Evolutionary conservation across 2,329 filamentous ascomycete genomes (phyloP).

Genomic region (Trichophyton verrucosum): DNA sequence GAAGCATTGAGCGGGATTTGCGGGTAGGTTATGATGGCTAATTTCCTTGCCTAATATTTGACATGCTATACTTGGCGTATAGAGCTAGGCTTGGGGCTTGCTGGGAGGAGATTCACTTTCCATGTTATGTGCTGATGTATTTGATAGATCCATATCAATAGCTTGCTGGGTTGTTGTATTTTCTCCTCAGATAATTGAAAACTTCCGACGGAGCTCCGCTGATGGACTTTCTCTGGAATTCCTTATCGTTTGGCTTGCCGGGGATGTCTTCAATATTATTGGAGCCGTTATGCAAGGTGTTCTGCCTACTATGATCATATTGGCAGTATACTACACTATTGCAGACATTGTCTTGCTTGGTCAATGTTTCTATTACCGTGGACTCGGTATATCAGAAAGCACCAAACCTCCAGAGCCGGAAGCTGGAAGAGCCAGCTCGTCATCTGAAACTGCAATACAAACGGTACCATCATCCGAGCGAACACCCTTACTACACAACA

Average conservation of each 20-base stretch:
- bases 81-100: not conserved
- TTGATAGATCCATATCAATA: conserved; percentile 72
- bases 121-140: too few relatives aligned
- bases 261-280: conserved; percentile 93
- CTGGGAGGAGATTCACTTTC: not conserved
- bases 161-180: conserved; percentile 98
- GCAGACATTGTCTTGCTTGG: conserved; percentile 76
- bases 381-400: conserved; percentile 43
- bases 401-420: conserved; percentile 5
- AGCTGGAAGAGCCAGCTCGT: not conserved
- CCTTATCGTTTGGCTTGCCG: conserved; percentile 80
- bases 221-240: conserved; percentile 86
- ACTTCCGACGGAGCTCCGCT: conserved; percentile 72
- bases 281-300: conserved; percentile 87
- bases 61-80: not conserved
- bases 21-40: conserved; percentile 43
- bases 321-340: conserved; percentile 88
- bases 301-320: conserved; percentile 84
- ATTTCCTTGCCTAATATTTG: not conserved
- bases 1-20: conserved; percentile 87
- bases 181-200: conserved; percentile 91
- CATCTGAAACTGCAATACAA: not conserved
- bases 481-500: conserved; percentile 15
- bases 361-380: conserved; percentile 93
- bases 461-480: conserved; percentile 13